Conservation (phyloP, 192 early-diverging fungal genomes). For the Phlyctochytrium planicorne region DNA sequence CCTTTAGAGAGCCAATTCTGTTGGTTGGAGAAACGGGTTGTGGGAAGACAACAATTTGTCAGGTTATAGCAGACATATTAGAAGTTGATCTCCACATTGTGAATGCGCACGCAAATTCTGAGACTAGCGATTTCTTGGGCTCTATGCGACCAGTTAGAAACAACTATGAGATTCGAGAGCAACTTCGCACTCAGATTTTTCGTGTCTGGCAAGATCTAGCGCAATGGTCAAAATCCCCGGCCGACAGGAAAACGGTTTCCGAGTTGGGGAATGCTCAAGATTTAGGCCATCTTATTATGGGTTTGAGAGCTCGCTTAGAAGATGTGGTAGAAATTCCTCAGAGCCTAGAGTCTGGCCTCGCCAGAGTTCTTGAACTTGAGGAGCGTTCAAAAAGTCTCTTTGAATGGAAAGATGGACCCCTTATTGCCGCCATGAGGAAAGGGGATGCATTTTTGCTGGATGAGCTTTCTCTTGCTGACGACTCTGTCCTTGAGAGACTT, state of each 20-base stretch:
- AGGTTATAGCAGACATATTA: constrained; percentile 77
- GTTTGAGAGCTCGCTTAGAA: too few relatives aligned
- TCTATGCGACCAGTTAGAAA: constrained; percentile 89
- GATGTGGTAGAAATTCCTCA: too few relatives aligned
- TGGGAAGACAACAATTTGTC: constrained; percentile 97
- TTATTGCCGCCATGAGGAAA: constrained; percentile 83
- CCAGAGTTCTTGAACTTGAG: neutral
- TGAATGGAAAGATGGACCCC: constrained; percentile 96
- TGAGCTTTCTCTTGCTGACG: constrained; percentile 98
- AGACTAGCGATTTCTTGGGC: constrained; percentile 92
- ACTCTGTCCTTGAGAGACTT: constrained; percentile 94
- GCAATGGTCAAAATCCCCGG: too few relatives aligned
- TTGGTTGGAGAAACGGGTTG: constrained; percentile 98
- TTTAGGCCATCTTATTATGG: too few relatives aligned
- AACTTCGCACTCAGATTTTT: too few relatives aligned
- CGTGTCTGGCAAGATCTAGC: too few relatives aligned
- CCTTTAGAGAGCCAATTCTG: constrained; percentile 85
- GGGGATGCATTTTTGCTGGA: constrained; percentile 92
- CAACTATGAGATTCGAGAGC: too few relatives aligned
- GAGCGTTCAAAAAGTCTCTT: constrained; percentile 62
- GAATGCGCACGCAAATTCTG: constrained; percentile 96
- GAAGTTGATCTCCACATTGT: constrained; percentile 74
- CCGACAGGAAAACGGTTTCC: too few relatives aligned
- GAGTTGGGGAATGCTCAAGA: too few relatives aligned
- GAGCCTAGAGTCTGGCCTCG: too few relatives aligned